Percentiles rank a stretch among this genome's conserved stretches.
Evolutionary conservation across 2,329 filamentous ascomycete species (phyloP).

Genomic region (Claviceps pazoutovae): DNA sequence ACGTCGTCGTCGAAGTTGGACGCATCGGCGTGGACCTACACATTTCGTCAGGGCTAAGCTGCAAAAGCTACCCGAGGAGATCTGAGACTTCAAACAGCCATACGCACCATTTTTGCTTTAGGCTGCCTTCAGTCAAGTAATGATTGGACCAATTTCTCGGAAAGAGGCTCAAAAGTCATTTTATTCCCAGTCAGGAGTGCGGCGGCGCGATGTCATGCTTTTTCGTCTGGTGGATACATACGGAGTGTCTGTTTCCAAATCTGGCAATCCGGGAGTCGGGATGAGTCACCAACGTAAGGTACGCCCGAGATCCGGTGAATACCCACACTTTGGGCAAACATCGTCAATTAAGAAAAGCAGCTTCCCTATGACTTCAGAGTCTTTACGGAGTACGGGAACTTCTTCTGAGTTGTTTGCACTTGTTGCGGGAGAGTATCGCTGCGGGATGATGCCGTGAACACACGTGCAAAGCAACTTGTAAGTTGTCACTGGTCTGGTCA

Average conservation of each 20-base stretch:
- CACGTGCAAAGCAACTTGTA: not conserved
- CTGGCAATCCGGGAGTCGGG: constrained; percentile 3
- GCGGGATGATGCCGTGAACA: not conserved
- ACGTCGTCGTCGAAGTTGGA: constrained; percentile 56
- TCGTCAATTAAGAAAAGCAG: too few relatives aligned
- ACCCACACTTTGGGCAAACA: not conserved
- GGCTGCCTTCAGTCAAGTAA: too few relatives aligned
- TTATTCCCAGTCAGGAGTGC: not conserved
- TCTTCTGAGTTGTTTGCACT: not conserved
- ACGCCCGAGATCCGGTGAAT: not conserved
- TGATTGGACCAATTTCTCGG: too few relatives aligned
- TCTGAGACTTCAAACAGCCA: not conserved
- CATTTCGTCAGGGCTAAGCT: not conserved
- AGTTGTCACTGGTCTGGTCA: not conserved
- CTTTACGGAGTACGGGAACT: not conserved
- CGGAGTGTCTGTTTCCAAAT: not conserved
- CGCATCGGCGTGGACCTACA: constrained; percentile 62
- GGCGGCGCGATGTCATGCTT: constrained; percentile 4
- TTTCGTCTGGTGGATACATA: constrained; percentile 3
- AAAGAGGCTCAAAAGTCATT: not conserved
- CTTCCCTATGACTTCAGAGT: too few relatives aligned
- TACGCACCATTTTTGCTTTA: not conserved
- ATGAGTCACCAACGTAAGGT: constrained; percentile 6
- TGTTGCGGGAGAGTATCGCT: not conserved
- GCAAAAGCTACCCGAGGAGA: not conserved